Evolutionary conservation across 1,284 basidiomycete species (phyloP).

Genomic region (Peniophora sp.): DNA sequence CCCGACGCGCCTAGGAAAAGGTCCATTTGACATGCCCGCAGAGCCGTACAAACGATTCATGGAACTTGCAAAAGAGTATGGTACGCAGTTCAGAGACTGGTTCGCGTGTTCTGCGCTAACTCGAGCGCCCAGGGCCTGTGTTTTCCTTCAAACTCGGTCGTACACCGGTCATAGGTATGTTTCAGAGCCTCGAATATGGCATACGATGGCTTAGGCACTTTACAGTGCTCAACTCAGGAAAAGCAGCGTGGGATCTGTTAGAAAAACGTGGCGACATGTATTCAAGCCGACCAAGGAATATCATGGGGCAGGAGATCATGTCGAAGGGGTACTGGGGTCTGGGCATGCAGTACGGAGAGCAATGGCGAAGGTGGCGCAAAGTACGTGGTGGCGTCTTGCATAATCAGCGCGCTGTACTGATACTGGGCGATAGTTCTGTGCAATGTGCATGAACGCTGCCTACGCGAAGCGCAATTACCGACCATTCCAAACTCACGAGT

Average conservation of each 20-base stretch:
- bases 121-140: background rate
- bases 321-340: background rate
- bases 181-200: background rate
- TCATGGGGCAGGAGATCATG: conserved; percentile 1
- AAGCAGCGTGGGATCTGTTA: conserved; percentile 4
- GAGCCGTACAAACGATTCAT: background rate
- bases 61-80: background rate
- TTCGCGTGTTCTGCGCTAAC: background rate
- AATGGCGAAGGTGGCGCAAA: background rate
- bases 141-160: background rate
- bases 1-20: background rate
- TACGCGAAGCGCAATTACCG: background rate
- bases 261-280: conserved; percentile 5
- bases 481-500: background rate
- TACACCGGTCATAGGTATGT: background rate
- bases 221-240: conserved; percentile 1
- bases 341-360: background rate
- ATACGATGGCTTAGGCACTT: background rate
- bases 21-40: background rate
- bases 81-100: background rate
- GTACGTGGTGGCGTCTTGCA: background rate
- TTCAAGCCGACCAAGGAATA: conserved; percentile 1
- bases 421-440: background rate
- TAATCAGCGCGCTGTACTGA: background rate
- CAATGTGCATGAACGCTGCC: background rate